phyloP scores from a whole-genome alignment of 257 asterid species.

The Nicotiana attenuata region DNA sequence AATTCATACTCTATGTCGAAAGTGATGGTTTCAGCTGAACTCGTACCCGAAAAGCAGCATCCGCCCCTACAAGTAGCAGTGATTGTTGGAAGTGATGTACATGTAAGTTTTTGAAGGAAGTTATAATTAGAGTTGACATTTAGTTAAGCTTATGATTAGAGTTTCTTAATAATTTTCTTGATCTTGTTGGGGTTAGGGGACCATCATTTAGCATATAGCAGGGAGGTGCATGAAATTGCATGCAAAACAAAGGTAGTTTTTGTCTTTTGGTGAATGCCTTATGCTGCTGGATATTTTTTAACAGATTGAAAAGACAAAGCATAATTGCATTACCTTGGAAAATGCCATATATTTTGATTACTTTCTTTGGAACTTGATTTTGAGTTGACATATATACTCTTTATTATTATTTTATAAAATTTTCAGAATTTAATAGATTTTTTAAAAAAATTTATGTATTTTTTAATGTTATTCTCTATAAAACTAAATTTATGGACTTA shows the following conservation, averaged over 20 bases:
- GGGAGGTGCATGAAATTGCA: conserved; percentile 47
- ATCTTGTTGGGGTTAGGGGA: conserved; percentile 2
- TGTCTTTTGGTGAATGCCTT: conserved; percentile 39
- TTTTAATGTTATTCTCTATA: background rate
- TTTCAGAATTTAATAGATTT: background rate
- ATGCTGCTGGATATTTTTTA: conserved; percentile 40
- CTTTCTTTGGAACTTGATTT: conserved; percentile 1
- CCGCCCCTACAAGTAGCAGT: no score
- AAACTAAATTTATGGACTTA: background rate
- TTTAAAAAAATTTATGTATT: no score
- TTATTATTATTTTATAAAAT: background rate
- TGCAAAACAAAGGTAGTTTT: conserved; percentile 64
- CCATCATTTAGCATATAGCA: background rate
- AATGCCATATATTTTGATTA: background rate
- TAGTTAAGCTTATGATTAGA: conserved; percentile 19
- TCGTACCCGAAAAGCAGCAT: no score
- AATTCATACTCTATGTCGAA: no score
- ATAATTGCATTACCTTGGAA: background rate
- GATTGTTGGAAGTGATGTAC: no score
- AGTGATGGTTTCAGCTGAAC: no score
- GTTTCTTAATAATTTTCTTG: background rate
- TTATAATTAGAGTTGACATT: conserved; percentile 24
- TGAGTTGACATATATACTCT: background rate
- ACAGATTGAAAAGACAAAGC: conserved; percentile 15
- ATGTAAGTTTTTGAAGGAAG: conserved; percentile 23